Evolutionary conservation across 2,329 filamentous ascomycete genomes (phyloP), one percentile per base, ranked within the genome.

Genomic region (Monilinia fructicola): DNA sequence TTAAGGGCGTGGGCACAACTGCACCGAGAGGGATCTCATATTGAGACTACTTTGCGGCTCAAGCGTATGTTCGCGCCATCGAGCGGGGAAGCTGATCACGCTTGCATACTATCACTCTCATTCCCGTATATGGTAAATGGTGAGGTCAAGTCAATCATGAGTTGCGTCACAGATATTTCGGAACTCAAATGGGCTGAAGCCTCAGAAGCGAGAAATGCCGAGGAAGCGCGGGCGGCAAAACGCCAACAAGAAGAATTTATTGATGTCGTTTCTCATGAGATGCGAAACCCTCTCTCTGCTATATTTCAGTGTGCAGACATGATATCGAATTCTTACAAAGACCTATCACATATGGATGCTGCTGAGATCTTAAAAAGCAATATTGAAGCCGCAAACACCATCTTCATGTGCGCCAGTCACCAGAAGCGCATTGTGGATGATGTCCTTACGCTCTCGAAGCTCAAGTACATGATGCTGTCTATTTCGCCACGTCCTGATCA

Each of bases 221-320:
- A 65, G 63, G 83, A 87, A 66, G 85, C 85, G 1, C 81, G 86
- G 38, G 84, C 85, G 73, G 84, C 84, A 28, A 86, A 85, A 73
- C 80, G 88, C 4, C 89, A 91, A 74, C 91, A 94, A 74, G 90
- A 93, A 72, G 90, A 90, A 70, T 93, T 93, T 72, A 91, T 93
- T 73, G 90, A 92, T 76, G 91, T 91, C 78, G 84, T 84, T 1
- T 86, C 85, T 21, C 88, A 91, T 73, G 88, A 90, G 74, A 87
- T 91, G 83, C 83, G 89, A 38, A 92, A 92, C 70, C 90, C 90
- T 0, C 79, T 92, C 42, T 88, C 85, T 58, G 90, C 89, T 1
- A 92, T 92, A n/a, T 79, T 92, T 38, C 89, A 92, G 75, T 91
- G 89, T 73, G 88, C 88, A 1, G 90, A 92, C 69, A 87, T 89